Evolutionary conservation across 192 early-diverging fungal species (phyloP).

Genomic region (Funneliformis geosporum): DNA sequence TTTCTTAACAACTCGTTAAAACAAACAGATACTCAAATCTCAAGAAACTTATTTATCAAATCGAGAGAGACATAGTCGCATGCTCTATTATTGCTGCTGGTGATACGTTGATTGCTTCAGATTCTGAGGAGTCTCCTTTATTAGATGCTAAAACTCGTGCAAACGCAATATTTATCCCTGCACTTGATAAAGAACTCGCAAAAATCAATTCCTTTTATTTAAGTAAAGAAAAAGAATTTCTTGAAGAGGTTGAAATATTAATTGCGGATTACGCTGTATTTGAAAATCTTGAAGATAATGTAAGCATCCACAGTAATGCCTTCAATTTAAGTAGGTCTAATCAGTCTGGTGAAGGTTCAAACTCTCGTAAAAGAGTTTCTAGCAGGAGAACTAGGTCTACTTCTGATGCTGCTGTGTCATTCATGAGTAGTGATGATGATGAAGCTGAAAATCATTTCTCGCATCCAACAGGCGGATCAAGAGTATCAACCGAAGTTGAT

Average conservation of each 20-base stretch:
- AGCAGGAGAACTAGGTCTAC: neutral
- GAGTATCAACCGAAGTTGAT: neutral
- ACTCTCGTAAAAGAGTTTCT: constrained; percentile 20
- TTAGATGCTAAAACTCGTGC: constrained; percentile 41
- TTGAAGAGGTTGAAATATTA: constrained; percentile 65
- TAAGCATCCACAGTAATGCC: neutral
- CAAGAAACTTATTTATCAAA: constrained; percentile 76
- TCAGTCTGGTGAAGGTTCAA: neutral
- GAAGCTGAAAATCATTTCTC: neutral
- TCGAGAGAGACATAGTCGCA: constrained; percentile 65
- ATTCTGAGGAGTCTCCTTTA: constrained; percentile 42
- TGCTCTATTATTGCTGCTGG: constrained; percentile 29
- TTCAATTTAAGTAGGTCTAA: neutral
- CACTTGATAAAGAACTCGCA: constrained; percentile 81
- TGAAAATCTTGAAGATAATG: constrained; percentile 40
- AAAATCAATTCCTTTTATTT: constrained; percentile 84
- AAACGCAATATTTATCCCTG: constrained; percentile 64
- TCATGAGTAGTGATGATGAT: constrained; percentile 28
- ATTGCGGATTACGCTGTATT: constrained; percentile 54
- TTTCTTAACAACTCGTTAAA: too few relatives aligned
- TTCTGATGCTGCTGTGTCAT: constrained; percentile 1
- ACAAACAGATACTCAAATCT: constrained; percentile 66
- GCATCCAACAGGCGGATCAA: neutral
- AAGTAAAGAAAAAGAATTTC: constrained; percentile 79
- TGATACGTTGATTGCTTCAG: constrained; percentile 40